Evolutionary conservation across 2,329 filamentous ascomycete species (phyloP).

Genomic region (Aureobasidium sp.): DNA sequence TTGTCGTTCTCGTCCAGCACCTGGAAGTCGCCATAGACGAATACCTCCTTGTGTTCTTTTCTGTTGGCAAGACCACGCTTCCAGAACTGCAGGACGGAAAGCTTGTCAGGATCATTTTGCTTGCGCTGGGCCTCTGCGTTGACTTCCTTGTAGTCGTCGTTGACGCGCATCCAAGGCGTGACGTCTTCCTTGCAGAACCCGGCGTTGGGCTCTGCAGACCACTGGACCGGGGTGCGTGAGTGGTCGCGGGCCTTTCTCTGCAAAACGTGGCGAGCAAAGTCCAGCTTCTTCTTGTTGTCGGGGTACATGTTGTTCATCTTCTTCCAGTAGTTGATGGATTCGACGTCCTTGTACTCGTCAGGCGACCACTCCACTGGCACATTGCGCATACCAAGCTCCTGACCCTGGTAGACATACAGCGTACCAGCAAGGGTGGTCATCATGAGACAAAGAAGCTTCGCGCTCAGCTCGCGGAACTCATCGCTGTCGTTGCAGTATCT

Average conservation of each 20-base stretch:
- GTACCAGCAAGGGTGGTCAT: slow-evolving; percentile 38
- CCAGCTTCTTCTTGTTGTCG: slow-evolving; percentile 30
- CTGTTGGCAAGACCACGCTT: slow-evolving; percentile 46
- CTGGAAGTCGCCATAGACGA: slow-evolving; percentile 54
- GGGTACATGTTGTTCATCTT: slow-evolving; percentile 34
- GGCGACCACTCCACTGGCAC: slow-evolving; percentile 36
- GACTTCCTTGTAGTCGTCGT: slow-evolving; percentile 45
- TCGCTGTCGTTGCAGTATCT: slow-evolving; percentile 42
- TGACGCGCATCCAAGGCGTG: slow-evolving; percentile 52
- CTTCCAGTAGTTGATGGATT: slow-evolving; percentile 50
- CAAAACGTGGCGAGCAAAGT: slow-evolving; percentile 44
- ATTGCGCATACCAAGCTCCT: slow-evolving; percentile 46
- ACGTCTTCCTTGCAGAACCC: slow-evolving; percentile 49
- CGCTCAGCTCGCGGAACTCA: slow-evolving; percentile 36
- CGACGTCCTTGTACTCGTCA: slow-evolving; percentile 44
- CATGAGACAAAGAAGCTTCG: slow-evolving; percentile 37
- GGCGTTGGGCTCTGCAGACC: slow-evolving; percentile 48
- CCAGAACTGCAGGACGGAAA: slow-evolving; percentile 54
- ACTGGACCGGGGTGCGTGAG: slow-evolving; percentile 60
- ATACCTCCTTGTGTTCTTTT: slow-evolving; percentile 48
- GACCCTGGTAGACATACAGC: slow-evolving; percentile 43
- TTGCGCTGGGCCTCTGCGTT: slow-evolving; percentile 49
- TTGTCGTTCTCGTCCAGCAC: slow-evolving; percentile 44
- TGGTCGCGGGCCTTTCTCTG: slow-evolving; percentile 53
- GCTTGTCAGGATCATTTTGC: slow-evolving; percentile 20